Conservation (phyloP, 2,329 filamentous ascomycete species). For the Alternaria burnsii region DNA sequence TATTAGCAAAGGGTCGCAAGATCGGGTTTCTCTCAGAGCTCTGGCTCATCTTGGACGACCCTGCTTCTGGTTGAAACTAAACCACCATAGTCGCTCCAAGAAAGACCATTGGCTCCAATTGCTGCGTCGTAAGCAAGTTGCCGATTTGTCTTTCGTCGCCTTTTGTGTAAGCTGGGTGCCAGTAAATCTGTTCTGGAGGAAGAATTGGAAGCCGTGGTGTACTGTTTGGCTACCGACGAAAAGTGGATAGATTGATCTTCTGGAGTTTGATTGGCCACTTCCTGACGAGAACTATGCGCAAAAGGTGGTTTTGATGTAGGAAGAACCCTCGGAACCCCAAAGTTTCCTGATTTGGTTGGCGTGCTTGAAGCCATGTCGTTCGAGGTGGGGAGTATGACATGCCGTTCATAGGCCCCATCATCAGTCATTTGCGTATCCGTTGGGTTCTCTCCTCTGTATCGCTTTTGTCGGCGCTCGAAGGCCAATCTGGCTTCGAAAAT, state of each 20-base stretch:
- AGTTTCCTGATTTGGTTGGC: background rate
- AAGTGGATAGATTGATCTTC: background rate
- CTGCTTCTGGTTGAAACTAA: slow-evolving; percentile 51
- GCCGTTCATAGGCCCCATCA: background rate
- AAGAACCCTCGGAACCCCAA: background rate
- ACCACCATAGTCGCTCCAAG: slow-evolving; percentile 53
- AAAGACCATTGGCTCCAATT: slow-evolving; percentile 47
- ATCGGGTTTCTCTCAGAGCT: slow-evolving; percentile 19
- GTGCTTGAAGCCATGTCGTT: background rate
- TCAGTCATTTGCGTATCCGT: slow-evolving; percentile 20
- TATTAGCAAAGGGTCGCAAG: background rate
- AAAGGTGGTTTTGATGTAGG: background rate
- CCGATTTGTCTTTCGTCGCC: slow-evolving; percentile 20
- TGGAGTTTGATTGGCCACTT: background rate
- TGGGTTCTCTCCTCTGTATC: slow-evolving; percentile 20
- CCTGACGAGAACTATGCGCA: background rate
- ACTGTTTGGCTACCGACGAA: background rate
- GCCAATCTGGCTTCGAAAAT: slow-evolving; percentile 30
- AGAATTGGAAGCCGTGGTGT: background rate
- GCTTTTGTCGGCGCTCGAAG: slow-evolving; percentile 19
- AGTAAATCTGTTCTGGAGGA: background rate
- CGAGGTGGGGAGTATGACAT: background rate
- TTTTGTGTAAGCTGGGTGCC: background rate
- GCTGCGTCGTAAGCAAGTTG: slow-evolving; percentile 43
- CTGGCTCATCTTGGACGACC: slow-evolving; percentile 27